Base-by-base conservation (phyloP, 495 filamentous ascomycete species). In the Penicillium antarcticum region DNA sequence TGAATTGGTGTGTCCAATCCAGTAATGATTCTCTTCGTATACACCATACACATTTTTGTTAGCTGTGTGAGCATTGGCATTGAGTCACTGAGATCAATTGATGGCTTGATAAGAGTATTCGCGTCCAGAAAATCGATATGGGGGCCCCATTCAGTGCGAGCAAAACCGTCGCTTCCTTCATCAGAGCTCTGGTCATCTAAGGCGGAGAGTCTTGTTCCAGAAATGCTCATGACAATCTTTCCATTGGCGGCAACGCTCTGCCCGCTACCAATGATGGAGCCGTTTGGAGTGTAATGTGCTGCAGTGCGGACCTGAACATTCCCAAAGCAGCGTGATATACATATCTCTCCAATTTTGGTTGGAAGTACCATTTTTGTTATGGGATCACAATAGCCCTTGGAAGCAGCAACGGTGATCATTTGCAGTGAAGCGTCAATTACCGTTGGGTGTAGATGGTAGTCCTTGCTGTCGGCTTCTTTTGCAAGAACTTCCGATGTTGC, bases 321-420 rank as follows among this genome's bases (percentile, higher is more conserved):
- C 1, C 33, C 44, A 32, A 29, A 14, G 17, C 45, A 53, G 17
- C 44, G 44, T 21, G 40, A 45, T 8, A 70, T 51, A 24, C 43
- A 57, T n/a, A 70, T 33, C 23, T 62, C 55, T 19, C 66, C 60
- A 31, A 71, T 66, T 36, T 55, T 57, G 0, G 66, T 69, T 0
- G 66, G 66, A 7, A 71, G 32, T 24, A 51, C 26, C 10, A 44
- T 52, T 14, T 48, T 45, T 7, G 49, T 40, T 19, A 24, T 24
- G 0, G 40, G 10, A 2, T 48, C 33, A 6, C 51, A 31, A 45
- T 49, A 42, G 9, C 53, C 58, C 19, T 53, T 59, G 3, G 38
- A 38, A 8, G 46, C 53, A 9, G 54, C 42, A 16, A 55, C 19
- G 32, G n/a, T 42, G 11, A 48, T 38, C 1, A 53, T 31, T 12